Conservation (phyloP, 441 rosid genomes). For the Flueggea neowawraea region DNA sequence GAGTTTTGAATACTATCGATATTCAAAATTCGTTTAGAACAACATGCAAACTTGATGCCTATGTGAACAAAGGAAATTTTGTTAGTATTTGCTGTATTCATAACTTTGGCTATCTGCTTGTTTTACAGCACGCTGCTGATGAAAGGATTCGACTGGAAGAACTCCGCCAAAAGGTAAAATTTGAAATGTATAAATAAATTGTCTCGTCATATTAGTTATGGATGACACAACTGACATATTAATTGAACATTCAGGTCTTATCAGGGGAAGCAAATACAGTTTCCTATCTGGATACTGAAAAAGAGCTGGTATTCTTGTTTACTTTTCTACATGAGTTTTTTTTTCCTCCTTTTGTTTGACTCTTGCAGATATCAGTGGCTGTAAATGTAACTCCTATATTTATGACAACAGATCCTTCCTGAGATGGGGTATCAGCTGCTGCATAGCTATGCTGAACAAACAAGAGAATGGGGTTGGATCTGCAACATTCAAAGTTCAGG, state of each 20-base stretch:
- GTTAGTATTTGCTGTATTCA: slow-evolving; percentile 13
- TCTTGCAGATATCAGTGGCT: background rate
- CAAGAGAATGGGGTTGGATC: slow-evolving; percentile 96
- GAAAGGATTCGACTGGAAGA: slow-evolving; percentile 97
- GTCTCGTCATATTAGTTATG: background rate
- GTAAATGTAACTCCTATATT: slow-evolving; percentile 11
- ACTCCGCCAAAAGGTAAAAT: slow-evolving; percentile 72
- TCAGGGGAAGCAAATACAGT: slow-evolving; percentile 72
- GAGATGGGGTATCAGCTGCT: slow-evolving; percentile 85
- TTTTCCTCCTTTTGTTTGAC: slow-evolving; percentile 9
- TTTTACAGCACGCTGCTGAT: slow-evolving; percentile 96
- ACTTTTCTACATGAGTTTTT: background rate
- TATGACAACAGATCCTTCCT: slow-evolving; percentile 63
- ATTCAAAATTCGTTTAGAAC: background rate
- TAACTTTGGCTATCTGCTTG: slow-evolving; percentile 9
- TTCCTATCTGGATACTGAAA: slow-evolving; percentile 66
- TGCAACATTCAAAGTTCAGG: slow-evolving; percentile 66
- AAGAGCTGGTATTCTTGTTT: slow-evolving; percentile 66
- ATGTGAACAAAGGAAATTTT: background rate
- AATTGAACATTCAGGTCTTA: slow-evolving; percentile 54
- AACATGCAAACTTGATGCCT: background rate
- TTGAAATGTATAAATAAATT: background rate
- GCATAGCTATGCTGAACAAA: slow-evolving; percentile 65
- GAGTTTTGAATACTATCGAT: background rate
- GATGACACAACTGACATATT: slow-evolving; percentile 3